Base-by-base conservation (phyloP, 1,284 basidiomycete genomes). In the Ganoderma lingzhi region DNA sequence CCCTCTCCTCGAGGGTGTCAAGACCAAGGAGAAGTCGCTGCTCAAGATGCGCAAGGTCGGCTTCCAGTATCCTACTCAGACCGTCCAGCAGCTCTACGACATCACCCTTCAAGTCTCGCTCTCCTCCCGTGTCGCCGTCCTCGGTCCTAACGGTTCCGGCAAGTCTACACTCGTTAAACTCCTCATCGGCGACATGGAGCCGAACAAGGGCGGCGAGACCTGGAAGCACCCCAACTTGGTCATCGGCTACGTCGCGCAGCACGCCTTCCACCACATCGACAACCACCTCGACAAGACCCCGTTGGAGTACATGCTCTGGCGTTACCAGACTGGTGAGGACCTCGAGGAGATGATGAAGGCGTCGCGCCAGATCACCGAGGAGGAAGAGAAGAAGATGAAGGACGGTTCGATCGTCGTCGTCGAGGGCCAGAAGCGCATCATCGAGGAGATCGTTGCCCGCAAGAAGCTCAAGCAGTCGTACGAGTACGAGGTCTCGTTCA, bases 201-300 rank as follows among this genome's bases (percentile, higher is more conserved):
- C 96, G 75, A 98, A 98, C 91, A 93, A 92, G 84, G 94, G 94
- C 75, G 96, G 96, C 87, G 95, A 97, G 84, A 93, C 95, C 83
- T 98, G 97, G 97, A 98, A 97, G 88, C 96, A 98, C 87, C 97
- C 97, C 72, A 98, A 98, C 89, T 89, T 98, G 88, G 96, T 98
- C 86, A 97, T 98, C 75, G 96, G 96, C 82, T 98, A 98, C 86
- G 96, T 98, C 76, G 96, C 96, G 66, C 96, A 98, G 85, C 96
- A 98, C 85, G 97, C 96, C 74, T 98, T 97, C 95, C 96, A 98
- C 88, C 97, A 98, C 84, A 98, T 98, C 79, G 96, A 98, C 83
- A 86, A 96, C 83, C 96, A 98, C 82, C 94, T 98, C 80, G 96
- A 98, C 90, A 97, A 96, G 88, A 98, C 96, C 45, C 95, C 97